A percentile compares a stretch with the other conserved stretches of the same genome.
These are phyloP conservation scores for Chiua virens DNA, from an alignment of 768 basidiomycete species.

Conservation along the genomic window DNA sequence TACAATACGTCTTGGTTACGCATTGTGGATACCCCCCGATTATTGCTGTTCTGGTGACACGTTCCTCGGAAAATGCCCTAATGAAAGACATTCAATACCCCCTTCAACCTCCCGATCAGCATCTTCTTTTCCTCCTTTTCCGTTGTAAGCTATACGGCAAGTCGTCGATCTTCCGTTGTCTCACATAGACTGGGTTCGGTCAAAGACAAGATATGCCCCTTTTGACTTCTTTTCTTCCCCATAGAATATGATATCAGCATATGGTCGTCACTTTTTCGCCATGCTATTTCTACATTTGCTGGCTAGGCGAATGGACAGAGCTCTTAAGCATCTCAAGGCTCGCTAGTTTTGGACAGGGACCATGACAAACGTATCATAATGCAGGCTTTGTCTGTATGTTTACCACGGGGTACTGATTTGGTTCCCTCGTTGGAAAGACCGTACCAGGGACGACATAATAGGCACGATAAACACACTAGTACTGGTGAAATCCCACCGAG, in stretches of 20 bases:
- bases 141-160: not conserved
- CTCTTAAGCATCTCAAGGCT: not conserved
- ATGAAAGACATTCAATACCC: not conserved
- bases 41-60: slow-evolving; percentile 2
- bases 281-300: not conserved
- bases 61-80: slow-evolving; percentile 5
- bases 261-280: not conserved
- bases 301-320: not conserved
- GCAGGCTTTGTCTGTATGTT: not conserved
- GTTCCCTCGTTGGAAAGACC: not conserved
- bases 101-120: slow-evolving; percentile 2
- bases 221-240: not conserved
- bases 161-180: slow-evolving; percentile 7
- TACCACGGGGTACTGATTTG: not conserved
- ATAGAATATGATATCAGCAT: not conserved
- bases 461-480: slow-evolving; percentile 3
- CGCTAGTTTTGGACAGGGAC: not conserved
- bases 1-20: slow-evolving; percentile 4
- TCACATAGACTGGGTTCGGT: not conserved
- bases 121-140: not conserved
- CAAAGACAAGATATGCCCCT: not conserved
- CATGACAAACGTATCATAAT: not conserved
- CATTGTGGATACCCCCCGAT: slow-evolving; percentile 1
- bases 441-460: slow-evolving; percentile 6
- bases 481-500: slow-evolving; percentile 1